Evolutionary conservation across 345 rosid species (phyloP).

Genomic region (Melastoma malabathricum): DNA sequence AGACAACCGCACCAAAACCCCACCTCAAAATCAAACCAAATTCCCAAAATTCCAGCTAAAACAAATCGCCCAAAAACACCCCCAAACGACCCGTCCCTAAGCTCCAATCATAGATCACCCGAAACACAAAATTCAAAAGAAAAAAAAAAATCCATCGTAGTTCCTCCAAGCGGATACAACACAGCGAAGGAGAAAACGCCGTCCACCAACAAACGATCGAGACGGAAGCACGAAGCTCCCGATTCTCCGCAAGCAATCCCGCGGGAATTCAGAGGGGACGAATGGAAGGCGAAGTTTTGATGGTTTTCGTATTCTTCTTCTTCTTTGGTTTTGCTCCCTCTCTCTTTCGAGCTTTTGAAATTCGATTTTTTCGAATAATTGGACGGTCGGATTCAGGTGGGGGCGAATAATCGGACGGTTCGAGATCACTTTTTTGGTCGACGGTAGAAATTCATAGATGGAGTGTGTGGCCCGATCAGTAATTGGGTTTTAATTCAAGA

Average conservation of each 20-base stretch:
- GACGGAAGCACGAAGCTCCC: too few relatives aligned
- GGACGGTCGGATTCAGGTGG: constrained; percentile 41
- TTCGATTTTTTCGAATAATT: constrained; percentile 44
- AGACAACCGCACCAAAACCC: too few relatives aligned
- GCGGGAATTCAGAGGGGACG: constrained; percentile 5
- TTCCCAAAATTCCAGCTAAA: too few relatives aligned
- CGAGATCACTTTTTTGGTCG: constrained; percentile 13
- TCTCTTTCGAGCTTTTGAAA: constrained; percentile 78
- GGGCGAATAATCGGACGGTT: background rate
- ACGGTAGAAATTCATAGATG: constrained; percentile 47
- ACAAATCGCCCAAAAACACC: too few relatives aligned
- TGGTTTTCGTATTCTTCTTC: constrained; percentile 14
- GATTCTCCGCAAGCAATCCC: background rate
- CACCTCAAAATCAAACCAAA: too few relatives aligned
- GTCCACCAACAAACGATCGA: too few relatives aligned
- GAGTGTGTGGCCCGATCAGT: constrained; percentile 21
- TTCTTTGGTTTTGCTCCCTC: constrained; percentile 58
- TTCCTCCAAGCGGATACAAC: too few relatives aligned
- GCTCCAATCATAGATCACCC: too few relatives aligned
- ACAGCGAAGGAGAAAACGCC: too few relatives aligned
- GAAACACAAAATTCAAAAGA: too few relatives aligned
- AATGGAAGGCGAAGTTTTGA: constrained; percentile 12
- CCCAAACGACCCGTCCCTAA: too few relatives aligned
- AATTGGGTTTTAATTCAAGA: background rate
- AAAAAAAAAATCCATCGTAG: too few relatives aligned